Base-by-base conservation (phyloP, 2,329 filamentous ascomycete species). In the Chaetomium sp. region DNA sequence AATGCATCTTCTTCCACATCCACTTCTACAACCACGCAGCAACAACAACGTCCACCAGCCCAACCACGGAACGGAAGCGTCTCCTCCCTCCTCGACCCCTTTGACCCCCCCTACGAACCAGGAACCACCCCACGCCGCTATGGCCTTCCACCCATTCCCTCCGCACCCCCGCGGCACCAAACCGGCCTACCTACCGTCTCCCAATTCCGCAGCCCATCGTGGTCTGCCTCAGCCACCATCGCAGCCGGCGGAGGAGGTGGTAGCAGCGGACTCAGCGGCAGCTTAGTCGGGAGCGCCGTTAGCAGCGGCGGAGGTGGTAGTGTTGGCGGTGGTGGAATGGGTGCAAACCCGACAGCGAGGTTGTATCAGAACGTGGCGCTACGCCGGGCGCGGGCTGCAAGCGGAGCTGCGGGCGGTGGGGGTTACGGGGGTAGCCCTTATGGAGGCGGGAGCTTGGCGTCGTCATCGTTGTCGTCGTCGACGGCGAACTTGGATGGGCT, bases 281-380 rank as follows among this genome's bases (percentile, higher is more conserved):
- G 19, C 19, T 27, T 27, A 27, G 19, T 27, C 19, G 19, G 19
- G 19, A 27, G 19, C 19, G 19, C 19, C 19, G 19, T 27, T 27
- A 27, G 19, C 19, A 27, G 19, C 3, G 19, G 19, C 19, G 19
- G 19, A 27, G 19, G 19, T 27, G 19, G 19, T 27, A 27, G 19
- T 27, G 72, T 77, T 54, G 75, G 72, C 55, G 75, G 46, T 32
- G 11, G n/a, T 74, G 76, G 75, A 52, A 71, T 77, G 53, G 75
- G 72, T 54, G 75, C 74, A 49, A 79, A 78, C 67, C 79, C 82
- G 36, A 79, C 77, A 33, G 76, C 78, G 10, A 76, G 81, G 11
- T 80, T 83, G 64, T 86, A 86, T 68, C 79, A 82, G 61, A 79
- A 79, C 59, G 82, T 88, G 12, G 84, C 84, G 4, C 77, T 79